Evolutionary conservation across 345 rosid species (phyloP).

Genomic region (Balakata baccata): DNA sequence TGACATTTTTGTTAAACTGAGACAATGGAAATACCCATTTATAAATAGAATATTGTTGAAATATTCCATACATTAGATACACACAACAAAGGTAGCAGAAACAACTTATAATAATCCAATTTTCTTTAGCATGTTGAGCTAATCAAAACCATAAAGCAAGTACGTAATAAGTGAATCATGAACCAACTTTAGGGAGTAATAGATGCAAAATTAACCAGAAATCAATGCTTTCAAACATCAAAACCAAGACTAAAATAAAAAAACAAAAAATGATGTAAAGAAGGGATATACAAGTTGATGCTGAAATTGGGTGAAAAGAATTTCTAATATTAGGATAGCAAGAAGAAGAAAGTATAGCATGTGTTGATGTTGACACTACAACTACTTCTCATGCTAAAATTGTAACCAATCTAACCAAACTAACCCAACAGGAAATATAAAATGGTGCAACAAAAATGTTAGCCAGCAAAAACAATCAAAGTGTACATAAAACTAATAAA

Average conservation of each 20-base stretch:
- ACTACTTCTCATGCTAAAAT: conserved; percentile 39
- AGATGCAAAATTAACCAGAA: conserved; percentile 8
- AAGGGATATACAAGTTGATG: neutral
- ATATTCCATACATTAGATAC: conserved; percentile 20
- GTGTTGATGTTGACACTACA: conserved; percentile 38
- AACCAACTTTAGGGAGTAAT: conserved; percentile 14
- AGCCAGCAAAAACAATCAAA: conserved; percentile 15
- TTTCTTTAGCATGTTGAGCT: neutral
- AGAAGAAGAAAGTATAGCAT: conserved; percentile 20
- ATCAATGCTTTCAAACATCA: neutral
- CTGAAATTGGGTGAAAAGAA: conserved; percentile 5
- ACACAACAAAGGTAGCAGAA: neutral
- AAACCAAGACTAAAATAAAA: conserved; percentile 1
- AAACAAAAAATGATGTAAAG: too few species aligned
- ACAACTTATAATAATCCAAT: too few species aligned
- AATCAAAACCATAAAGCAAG: neutral
- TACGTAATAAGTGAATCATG: conserved; percentile 1
- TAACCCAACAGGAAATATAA: conserved; percentile 16
- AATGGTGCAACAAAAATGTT: conserved; percentile 14
- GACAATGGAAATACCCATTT: conserved; percentile 7
- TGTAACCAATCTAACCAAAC: conserved; percentile 35
- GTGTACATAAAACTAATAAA: too few species aligned
- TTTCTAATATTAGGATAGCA: conserved; percentile 18
- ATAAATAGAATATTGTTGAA: conserved; percentile 5
- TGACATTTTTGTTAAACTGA: neutral